phyloP scores from a whole-genome alignment of 2,329 filamentous ascomycete genomes.

The Ophiostoma quercus region DNA sequence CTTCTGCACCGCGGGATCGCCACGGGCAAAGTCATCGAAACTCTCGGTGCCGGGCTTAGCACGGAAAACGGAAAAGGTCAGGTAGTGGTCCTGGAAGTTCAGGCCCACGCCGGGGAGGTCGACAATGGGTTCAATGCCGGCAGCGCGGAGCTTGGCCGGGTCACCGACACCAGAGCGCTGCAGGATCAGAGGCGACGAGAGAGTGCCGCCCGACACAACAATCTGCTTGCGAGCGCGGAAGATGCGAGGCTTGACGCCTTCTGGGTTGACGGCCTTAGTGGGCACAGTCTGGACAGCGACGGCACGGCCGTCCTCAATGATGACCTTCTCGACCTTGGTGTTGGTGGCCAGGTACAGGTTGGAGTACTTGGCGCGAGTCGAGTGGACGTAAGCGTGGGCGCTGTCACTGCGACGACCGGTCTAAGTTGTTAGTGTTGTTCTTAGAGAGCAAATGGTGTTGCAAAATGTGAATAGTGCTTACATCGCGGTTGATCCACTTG shows the following conservation, averaged over 20 bases:
- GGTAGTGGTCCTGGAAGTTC: constrained; percentile 73
- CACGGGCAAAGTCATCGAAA: constrained; percentile 75
- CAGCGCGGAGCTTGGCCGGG: constrained; percentile 63
- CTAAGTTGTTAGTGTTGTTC: constrained; percentile 33
- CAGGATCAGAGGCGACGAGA: constrained; percentile 69
- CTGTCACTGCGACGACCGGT: constrained; percentile 69
- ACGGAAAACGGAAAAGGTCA: constrained; percentile 65
- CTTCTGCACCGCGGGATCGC: constrained; percentile 67
- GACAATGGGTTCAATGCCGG: constrained; percentile 62
- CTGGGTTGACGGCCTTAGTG: constrained; percentile 51
- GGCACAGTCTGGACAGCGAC: constrained; percentile 65
- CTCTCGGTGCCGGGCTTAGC: constrained; percentile 71
- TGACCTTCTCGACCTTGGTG: constrained; percentile 72
- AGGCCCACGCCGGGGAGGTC: constrained; percentile 68
- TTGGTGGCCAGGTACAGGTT: constrained; percentile 70
- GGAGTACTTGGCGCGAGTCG: constrained; percentile 62
- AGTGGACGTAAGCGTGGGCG: constrained; percentile 73
- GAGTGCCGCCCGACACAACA: constrained; percentile 65
- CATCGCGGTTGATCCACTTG: constrained; percentile 54
- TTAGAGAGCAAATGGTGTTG: too few relatives aligned
- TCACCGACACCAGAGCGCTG: constrained; percentile 71
- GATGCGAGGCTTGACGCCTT: constrained; percentile 46
- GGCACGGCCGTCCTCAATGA: constrained; percentile 66
- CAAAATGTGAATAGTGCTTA: too few relatives aligned
- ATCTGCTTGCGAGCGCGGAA: constrained; percentile 69